Percentiles rank a stretch among this genome's conserved stretches.
Evolutionary conservation across 441 rosid genomes (phyloP).

Genomic region (Populus hybrid): DNA sequence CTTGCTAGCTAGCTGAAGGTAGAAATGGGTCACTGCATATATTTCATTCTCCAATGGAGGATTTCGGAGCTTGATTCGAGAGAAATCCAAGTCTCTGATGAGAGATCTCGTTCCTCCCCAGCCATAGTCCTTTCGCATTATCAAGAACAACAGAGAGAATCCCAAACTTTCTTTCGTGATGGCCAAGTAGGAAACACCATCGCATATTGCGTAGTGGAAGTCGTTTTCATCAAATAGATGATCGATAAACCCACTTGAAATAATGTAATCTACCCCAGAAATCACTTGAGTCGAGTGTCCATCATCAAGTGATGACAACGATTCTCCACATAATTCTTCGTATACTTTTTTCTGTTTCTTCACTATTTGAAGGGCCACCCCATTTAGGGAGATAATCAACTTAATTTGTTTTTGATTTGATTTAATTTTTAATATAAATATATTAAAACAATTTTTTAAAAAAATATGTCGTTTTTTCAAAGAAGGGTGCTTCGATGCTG

Average conservation of each 20-base stretch:
- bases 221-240: constrained; percentile 15
- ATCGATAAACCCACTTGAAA: neutral
- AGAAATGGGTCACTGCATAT: neutral
- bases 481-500: no score
- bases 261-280: neutral
- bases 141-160: neutral
- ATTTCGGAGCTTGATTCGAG: neutral
- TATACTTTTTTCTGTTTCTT: neutral
- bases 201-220: neutral
- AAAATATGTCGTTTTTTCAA: no score
- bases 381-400: neutral
- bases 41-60: neutral
- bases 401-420: no score
- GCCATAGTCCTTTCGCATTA: neutral
- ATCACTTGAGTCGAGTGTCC: neutral
- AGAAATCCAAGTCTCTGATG: neutral
- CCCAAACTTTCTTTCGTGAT: neutral
- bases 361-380: neutral
- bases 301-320: constrained; percentile 13
- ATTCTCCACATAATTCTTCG: constrained; percentile 14
- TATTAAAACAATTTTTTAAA: no score
- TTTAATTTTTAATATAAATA: no score
- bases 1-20: neutral
- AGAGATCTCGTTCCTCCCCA: neutral
- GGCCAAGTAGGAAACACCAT: constrained; percentile 12